phyloP scores from a whole-genome alignment of 805 yeast genomes.

The Kluyveromyces dobzhanskii region DNA sequence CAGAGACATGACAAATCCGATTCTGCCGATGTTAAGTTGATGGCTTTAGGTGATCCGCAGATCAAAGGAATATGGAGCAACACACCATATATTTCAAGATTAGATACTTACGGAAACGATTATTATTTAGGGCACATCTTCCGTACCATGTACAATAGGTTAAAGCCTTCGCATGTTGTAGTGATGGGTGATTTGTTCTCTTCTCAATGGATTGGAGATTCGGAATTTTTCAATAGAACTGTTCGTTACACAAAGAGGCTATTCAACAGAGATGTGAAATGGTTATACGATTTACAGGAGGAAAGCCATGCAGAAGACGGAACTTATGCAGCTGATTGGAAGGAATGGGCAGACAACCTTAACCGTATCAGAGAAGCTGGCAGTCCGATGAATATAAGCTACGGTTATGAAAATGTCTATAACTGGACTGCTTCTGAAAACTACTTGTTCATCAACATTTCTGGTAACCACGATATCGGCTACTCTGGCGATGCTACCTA shows the following conservation, averaged over 20 bases:
- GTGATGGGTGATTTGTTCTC: conserved; percentile 92
- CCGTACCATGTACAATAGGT: conserved; percentile 48
- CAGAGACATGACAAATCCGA: background rate
- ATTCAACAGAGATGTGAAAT: conserved; percentile 56
- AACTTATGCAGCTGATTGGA: conserved; percentile 22
- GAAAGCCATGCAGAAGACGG: conserved; percentile 22
- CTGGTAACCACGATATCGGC: conserved; percentile 96
- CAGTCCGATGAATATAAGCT: conserved; percentile 29
- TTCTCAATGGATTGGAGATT: conserved; percentile 89
- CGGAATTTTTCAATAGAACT: conserved; percentile 77
- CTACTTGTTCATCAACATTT: conserved; percentile 70
- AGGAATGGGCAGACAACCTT: conserved; percentile 19
- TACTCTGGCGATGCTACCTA: conserved; percentile 90
- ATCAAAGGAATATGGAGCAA: conserved; percentile 79
- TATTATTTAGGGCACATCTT: conserved; percentile 80
- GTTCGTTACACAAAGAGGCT: conserved; percentile 63
- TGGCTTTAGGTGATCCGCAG: conserved; percentile 95
- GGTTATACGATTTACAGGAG: conserved; percentile 38
- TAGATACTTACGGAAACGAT: conserved; percentile 89
- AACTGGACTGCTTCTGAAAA: conserved; percentile 55
- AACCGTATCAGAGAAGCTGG: conserved; percentile 16
- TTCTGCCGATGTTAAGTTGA: conserved; percentile 47
- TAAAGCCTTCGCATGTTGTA: conserved; percentile 71
- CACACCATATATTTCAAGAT: conserved; percentile 60
- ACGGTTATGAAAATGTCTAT: conserved; percentile 51